A percentile compares a stretch with the other conserved stretches of the same genome.
These are phyloP conservation scores for Penicillium thymicola DNA, from an alignment of 2,329 filamentous ascomycete genomes.

Conservation along the genomic window DNA sequence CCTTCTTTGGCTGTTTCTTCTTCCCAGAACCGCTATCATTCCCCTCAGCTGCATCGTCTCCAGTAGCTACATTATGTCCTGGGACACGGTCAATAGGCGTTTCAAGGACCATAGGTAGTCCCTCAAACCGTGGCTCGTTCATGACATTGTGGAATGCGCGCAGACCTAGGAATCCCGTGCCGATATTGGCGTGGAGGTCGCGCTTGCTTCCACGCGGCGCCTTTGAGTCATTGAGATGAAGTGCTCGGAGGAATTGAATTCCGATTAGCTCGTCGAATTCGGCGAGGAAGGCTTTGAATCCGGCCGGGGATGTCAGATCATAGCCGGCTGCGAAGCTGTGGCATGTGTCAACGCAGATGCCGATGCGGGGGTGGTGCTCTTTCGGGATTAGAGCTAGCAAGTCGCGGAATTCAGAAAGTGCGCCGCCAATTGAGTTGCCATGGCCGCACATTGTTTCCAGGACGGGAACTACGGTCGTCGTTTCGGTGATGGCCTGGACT, in stretches of 20 bases:
- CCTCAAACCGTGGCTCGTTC: slow-evolving; percentile 73
- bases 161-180: slow-evolving; percentile 87
- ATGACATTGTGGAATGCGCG: slow-evolving; percentile 87
- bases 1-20: slow-evolving; percentile 22
- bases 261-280: slow-evolving; percentile 78
- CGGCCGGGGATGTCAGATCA: slow-evolving; percentile 72
- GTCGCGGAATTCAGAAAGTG: slow-evolving; percentile 80
- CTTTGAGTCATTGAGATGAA: slow-evolving; percentile 96
- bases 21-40: slow-evolving; percentile 20
- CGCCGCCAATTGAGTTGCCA: slow-evolving; percentile 81
- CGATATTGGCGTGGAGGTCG: slow-evolving; percentile 94
- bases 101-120: slow-evolving; percentile 87
- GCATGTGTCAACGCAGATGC: slow-evolving; percentile 95
- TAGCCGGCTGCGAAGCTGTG: slow-evolving; percentile 94
- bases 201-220: slow-evolving; percentile 76
- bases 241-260: slow-evolving; percentile 71
- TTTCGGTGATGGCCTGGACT: slow-evolving; percentile 76
- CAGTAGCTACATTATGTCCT: slow-evolving; percentile 23
- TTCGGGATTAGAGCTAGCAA: slow-evolving; percentile 69
- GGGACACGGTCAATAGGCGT: slow-evolving; percentile 80
- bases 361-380: slow-evolving; percentile 79
- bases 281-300: slow-evolving; percentile 69
- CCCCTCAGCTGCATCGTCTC: slow-evolving; percentile 17
- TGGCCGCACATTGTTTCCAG: slow-evolving; percentile 94
- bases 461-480: slow-evolving; percentile 72